Conservation (phyloP, 2,329 filamentous ascomycete genomes). For the Colletotrichum spaethianum region DNA sequence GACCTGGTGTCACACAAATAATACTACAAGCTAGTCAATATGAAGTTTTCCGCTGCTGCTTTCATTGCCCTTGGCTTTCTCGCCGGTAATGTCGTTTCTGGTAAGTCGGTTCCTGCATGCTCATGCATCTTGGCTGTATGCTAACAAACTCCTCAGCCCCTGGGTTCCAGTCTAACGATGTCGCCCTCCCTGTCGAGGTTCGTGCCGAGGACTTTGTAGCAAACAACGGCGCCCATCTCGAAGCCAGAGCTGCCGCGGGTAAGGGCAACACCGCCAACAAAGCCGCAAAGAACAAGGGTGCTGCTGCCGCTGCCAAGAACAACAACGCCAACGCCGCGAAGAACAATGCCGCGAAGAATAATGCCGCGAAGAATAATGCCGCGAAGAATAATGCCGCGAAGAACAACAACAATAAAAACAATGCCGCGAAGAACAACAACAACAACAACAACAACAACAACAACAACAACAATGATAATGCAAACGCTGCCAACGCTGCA, state of each 20-base stretch:
- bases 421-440: conserved; percentile 5
- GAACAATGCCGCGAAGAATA: background rate
- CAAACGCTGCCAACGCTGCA: background rate
- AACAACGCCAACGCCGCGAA: conserved; percentile 2
- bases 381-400: conserved; percentile 18
- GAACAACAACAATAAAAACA: background rate
- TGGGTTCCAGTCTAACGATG: conserved; percentile 1
- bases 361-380: background rate
- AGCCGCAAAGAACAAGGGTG: background rate
- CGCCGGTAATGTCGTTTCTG: conserved; percentile 35
- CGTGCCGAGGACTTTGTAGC: conserved; percentile 18
- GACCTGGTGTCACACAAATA: conserved; percentile 33
- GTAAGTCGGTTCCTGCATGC: background rate
- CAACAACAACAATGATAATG: conserved; percentile 8
- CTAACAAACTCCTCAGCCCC: conserved; percentile 22
- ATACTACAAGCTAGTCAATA: conserved; percentile 10
- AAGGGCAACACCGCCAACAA: conserved; percentile 9
- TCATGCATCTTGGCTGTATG: background rate
- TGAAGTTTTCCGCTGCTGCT: conserved; percentile 36
- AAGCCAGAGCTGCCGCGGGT: conserved; percentile 15
- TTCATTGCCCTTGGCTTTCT: conserved; percentile 26
- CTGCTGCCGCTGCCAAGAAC: conserved; percentile 4
- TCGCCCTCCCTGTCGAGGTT: conserved; percentile 23
- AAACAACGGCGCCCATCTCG: conserved; percentile 21
- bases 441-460: background rate